Evolutionary conservation across 2,329 filamentous ascomycete species (phyloP).

Genomic region (Botrytis sinoallii): DNA sequence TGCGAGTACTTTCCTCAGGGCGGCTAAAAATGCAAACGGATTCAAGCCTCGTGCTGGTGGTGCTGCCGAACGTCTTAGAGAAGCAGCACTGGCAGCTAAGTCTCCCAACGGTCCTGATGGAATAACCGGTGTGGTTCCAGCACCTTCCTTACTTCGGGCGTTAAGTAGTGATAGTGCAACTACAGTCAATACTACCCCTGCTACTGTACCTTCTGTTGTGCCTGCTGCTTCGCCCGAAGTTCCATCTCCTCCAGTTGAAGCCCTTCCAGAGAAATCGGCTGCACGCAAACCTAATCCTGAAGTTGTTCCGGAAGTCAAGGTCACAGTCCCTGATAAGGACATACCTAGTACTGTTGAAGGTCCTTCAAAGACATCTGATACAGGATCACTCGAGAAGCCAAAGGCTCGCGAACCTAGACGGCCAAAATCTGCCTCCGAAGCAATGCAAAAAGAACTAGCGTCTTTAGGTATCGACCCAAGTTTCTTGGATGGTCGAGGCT

Average conservation of each 20-base stretch:
- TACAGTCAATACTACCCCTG: slow-evolving; percentile 8
- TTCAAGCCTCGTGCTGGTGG: slow-evolving; percentile 90
- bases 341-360: slow-evolving; percentile 44
- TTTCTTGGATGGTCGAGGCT: slow-evolving; percentile 71
- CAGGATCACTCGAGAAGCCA: slow-evolving; percentile 32
- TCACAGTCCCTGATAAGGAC: slow-evolving; percentile 49
- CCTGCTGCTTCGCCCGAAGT: slow-evolving; percentile 25
- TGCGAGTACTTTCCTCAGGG: slow-evolving; percentile 75
- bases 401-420: slow-evolving; percentile 34
- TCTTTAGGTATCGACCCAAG: slow-evolving; percentile 70
- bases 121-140: slow-evolving; percentile 83
- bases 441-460: slow-evolving; percentile 37
- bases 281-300: slow-evolving; percentile 33
- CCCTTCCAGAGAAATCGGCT: slow-evolving; percentile 23
- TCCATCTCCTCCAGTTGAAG: background rate
- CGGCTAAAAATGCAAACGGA: slow-evolving; percentile 64
- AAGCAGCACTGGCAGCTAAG: slow-evolving; percentile 49
- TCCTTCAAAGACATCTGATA: slow-evolving; percentile 39
- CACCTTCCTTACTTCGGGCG: slow-evolving; percentile 55
- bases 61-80: slow-evolving; percentile 69
- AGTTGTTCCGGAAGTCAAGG: slow-evolving; percentile 56
- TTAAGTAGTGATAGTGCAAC: slow-evolving; percentile 41
- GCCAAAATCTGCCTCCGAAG: slow-evolving; percentile 36
- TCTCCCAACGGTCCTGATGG: slow-evolving; percentile 74
- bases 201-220: slow-evolving; percentile 34